Percentiles rank a stretch among this genome's conserved stretches.
Conservation (phyloP, 768 basidiomycete species). For the Suillus paluster region DNA sequence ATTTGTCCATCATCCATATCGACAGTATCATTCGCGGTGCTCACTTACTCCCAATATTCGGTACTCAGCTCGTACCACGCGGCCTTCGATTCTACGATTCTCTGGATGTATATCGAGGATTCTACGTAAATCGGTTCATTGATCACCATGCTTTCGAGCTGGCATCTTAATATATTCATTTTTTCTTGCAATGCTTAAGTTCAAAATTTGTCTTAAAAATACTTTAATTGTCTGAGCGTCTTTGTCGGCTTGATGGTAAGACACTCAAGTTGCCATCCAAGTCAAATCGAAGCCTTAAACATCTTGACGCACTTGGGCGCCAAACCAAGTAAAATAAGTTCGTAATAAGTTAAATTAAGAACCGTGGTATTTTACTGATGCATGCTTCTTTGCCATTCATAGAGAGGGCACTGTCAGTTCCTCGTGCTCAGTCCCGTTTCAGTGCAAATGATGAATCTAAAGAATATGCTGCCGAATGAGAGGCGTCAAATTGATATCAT, state of each 20-base stretch:
- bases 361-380: not conserved
- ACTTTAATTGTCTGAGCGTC: not conserved
- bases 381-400: too few relatives aligned
- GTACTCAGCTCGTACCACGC: slow-evolving; percentile 18
- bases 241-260: not conserved
- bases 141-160: too few relatives aligned
- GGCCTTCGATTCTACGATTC: slow-evolving; percentile 19
- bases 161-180: slow-evolving; percentile 21
- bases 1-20: too few relatives aligned
- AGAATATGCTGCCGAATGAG: not conserved
- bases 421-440: too few relatives aligned
- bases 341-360: not conserved
- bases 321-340: not conserved
- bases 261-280: not conserved
- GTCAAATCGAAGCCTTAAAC: not conserved
- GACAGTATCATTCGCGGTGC: too few relatives aligned
- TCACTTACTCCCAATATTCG: slow-evolving; percentile 36
- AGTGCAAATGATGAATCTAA: too few relatives aligned
- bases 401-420: too few relatives aligned
- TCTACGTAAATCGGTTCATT: too few relatives aligned
- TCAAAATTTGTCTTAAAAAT: not conserved
- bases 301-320: not conserved
- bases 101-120: slow-evolving; percentile 19
- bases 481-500: not conserved
- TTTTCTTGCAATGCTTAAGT: too few relatives aligned